Conservation (phyloP, 306 rosid species). For the Casuarina glauca region DNA sequence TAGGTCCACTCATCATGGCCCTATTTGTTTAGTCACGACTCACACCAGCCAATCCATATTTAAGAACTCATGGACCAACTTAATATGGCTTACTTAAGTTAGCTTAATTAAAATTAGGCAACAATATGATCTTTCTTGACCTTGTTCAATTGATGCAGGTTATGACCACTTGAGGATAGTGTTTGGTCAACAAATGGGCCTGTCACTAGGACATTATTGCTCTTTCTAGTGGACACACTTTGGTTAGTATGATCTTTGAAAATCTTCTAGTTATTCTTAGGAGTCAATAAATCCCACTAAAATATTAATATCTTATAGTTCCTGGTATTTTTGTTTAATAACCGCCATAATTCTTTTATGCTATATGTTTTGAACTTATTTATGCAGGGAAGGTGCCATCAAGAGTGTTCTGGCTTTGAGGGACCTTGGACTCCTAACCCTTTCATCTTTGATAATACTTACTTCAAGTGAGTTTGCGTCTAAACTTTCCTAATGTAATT, state of each 20-base stretch:
- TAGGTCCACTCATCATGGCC: too few relatives aligned
- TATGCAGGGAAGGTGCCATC: constrained; percentile 84
- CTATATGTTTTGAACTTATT: not conserved
- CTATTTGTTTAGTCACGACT: too few relatives aligned
- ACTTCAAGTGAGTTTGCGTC: constrained; percentile 61
- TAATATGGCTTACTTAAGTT: too few relatives aligned
- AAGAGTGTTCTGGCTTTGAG: constrained; percentile 98
- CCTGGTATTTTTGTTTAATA: not conserved
- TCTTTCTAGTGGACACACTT: constrained; percentile 89
- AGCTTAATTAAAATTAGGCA: too few relatives aligned
- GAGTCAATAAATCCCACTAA: not conserved
- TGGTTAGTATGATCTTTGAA: constrained; percentile 41
- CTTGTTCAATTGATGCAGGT: constrained; percentile 43
- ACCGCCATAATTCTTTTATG: too few relatives aligned
- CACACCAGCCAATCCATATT: too few relatives aligned
- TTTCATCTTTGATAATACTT: constrained; percentile 82
- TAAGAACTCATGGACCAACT: not conserved
- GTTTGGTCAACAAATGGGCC: constrained; percentile 79
- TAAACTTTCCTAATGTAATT: too few relatives aligned
- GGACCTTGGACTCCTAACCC: constrained; percentile 97
- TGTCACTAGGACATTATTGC: constrained; percentile 91
- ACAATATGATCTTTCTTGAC: not conserved
- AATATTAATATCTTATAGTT: not conserved
- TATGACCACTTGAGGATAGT: constrained; percentile 87
- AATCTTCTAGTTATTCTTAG: not conserved